These are phyloP conservation scores for Alternaria gaisen DNA, from an alignment of 2,329 filamentous ascomycete genomes.

Conservation along the genomic window DNA sequence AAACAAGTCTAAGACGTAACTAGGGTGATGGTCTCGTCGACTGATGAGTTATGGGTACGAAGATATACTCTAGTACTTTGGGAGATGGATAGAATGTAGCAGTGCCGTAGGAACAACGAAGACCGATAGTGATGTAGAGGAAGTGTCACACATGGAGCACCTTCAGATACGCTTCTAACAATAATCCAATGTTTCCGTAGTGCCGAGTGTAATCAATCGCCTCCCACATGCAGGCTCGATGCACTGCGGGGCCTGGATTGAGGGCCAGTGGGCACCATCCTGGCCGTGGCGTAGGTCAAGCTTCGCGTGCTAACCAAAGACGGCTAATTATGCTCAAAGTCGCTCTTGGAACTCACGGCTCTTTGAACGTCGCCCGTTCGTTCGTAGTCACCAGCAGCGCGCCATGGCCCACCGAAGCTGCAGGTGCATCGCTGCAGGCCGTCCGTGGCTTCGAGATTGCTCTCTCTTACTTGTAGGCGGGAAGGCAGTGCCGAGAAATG, in stretches of 20 bases:
- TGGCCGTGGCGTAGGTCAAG: slow-evolving; percentile 25
- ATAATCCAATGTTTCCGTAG: slow-evolving; percentile 25
- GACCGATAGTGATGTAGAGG: background rate
- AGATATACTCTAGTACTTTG: background rate
- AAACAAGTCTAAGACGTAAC: background rate
- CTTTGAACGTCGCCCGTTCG: slow-evolving; percentile 20
- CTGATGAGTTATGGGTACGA: background rate
- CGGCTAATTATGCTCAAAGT: slow-evolving; percentile 43
- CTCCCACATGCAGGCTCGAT: slow-evolving; percentile 20
- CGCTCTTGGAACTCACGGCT: slow-evolving; percentile 27
- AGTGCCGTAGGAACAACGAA: slow-evolving; percentile 2
- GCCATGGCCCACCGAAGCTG: slow-evolving; percentile 13
- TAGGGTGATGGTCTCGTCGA: background rate
- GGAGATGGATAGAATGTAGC: slow-evolving; percentile 2
- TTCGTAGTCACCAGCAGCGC: slow-evolving; percentile 9
- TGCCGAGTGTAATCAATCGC: slow-evolving; percentile 7
- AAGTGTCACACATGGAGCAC: slow-evolving; percentile 6
- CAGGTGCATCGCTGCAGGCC: slow-evolving; percentile 18
- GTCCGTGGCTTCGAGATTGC: slow-evolving; percentile 9
- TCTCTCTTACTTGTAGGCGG: slow-evolving; percentile 4
- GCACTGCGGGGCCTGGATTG: slow-evolving; percentile 14
- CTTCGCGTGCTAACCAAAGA: slow-evolving; percentile 29
- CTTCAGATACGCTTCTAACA: slow-evolving; percentile 22
- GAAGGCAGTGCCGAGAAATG: slow-evolving; percentile 6
- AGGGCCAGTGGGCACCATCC: slow-evolving; percentile 16